A percentile compares a stretch with the other conserved stretches of the same genome.
Evolutionary conservation across 2,329 filamentous ascomycete genomes (phyloP).

Genomic region (Fonsecaea erecta): DNA sequence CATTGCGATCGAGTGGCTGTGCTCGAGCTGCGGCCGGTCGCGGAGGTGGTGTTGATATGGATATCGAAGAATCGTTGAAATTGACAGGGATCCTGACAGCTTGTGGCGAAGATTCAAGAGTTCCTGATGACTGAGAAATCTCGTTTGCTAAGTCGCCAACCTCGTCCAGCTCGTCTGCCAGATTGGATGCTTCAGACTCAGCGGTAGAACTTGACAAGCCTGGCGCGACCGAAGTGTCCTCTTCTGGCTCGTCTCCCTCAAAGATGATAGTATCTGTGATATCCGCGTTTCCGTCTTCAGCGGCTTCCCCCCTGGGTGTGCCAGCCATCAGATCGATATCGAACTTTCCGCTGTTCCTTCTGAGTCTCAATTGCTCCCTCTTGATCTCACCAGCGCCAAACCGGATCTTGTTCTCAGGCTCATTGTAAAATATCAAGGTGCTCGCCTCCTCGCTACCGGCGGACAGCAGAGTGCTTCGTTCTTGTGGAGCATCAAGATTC

Average conservation of each 20-base stretch:
- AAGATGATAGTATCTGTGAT: not conserved
- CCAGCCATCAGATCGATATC: slow-evolving; percentile 35
- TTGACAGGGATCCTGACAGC: slow-evolving; percentile 28
- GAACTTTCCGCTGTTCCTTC: slow-evolving; percentile 31
- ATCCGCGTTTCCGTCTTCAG: slow-evolving; percentile 5
- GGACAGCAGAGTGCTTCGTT: slow-evolving; percentile 32
- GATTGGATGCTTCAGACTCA: not conserved
- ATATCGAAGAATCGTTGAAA: slow-evolving; percentile 30
- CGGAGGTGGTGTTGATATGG: slow-evolving; percentile 20
- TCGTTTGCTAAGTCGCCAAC: slow-evolving; percentile 3
- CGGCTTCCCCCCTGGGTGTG: slow-evolving; percentile 24
- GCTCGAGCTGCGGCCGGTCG: not conserved
- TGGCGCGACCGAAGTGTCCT: not conserved
- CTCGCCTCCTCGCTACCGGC: slow-evolving; percentile 29
- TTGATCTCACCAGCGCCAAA: slow-evolving; percentile 32
- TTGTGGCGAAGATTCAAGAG: slow-evolving; percentile 15
- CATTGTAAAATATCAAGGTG: slow-evolving; percentile 32
- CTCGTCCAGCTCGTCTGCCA: not conserved
- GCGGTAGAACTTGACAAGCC: not conserved
- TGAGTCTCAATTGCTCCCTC: slow-evolving; percentile 21
- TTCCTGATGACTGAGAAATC: slow-evolving; percentile 1
- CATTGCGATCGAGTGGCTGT: not conserved
- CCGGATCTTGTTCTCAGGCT: slow-evolving; percentile 21
- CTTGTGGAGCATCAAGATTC: slow-evolving; percentile 33
- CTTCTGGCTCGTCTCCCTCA: slow-evolving; percentile 3